phyloP scores from a whole-genome alignment of 257 asterid species.

The Lycium barbarum region DNA sequence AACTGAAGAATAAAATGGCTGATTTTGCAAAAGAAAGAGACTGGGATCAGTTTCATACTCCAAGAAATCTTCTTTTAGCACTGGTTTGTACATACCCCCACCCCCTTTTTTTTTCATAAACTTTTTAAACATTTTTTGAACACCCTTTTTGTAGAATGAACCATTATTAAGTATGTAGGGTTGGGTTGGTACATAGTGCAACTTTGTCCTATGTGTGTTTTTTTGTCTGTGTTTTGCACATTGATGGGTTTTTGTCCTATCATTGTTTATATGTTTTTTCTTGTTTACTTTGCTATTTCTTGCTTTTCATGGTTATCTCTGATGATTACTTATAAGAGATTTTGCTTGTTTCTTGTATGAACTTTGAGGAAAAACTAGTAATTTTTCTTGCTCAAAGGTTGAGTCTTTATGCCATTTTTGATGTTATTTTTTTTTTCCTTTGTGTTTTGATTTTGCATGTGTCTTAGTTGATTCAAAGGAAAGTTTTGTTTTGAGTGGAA shows the following conservation, averaged over 20 bases:
- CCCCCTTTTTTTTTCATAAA: neutral
- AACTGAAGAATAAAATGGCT: slow-evolving; percentile 53
- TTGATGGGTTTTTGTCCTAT: neutral
- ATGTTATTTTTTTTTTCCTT: too few species aligned
- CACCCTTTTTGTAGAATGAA: neutral
- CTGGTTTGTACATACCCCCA: slow-evolving; percentile 42
- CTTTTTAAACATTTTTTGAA: neutral
- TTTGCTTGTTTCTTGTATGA: neutral
- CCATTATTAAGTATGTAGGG: neutral
- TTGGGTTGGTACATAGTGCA: slow-evolving; percentile 13
- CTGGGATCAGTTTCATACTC: slow-evolving; percentile 68
- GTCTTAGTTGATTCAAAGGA: too few species aligned
- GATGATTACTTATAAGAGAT: neutral
- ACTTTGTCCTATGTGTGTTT: neutral
- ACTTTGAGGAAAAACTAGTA: neutral
- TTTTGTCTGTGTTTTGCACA: neutral
- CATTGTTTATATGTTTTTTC: neutral
- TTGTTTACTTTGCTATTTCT: neutral
- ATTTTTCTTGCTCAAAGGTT: too few species aligned
- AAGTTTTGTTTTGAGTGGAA: too few species aligned
- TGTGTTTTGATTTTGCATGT: too few species aligned
- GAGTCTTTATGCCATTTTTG: too few species aligned
- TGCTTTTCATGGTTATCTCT: neutral
- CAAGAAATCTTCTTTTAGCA: slow-evolving; percentile 65
- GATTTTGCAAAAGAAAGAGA: slow-evolving; percentile 62